Evolutionary conservation across 1,284 basidiomycete species (phyloP).

Genomic region (Malassezia japonica): DNA sequence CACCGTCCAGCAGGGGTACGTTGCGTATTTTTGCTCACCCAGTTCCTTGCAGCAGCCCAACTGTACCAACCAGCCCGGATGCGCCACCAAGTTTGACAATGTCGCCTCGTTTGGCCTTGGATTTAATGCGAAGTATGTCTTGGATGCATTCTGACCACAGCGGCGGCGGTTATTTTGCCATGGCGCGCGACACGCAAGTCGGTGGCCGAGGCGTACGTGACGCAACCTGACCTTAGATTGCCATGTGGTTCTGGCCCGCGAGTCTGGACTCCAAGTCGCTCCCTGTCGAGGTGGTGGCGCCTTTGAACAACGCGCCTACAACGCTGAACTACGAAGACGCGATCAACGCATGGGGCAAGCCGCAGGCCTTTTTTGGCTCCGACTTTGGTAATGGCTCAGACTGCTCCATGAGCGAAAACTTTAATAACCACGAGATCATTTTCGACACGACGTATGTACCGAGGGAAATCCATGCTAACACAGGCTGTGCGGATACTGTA

Average conservation of each 20-base stretch:
- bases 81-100: slow-evolving; percentile 21
- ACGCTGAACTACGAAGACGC: slow-evolving; percentile 21
- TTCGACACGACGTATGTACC: slow-evolving; percentile 23
- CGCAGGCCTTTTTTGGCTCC: slow-evolving; percentile 27
- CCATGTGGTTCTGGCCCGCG: slow-evolving; percentile 29
- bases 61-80: slow-evolving; percentile 34
- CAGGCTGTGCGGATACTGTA: slow-evolving; percentile 9
- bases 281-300: slow-evolving; percentile 19
- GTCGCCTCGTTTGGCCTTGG: slow-evolving; percentile 21
- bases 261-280: slow-evolving; percentile 10
- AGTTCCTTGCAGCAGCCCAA: slow-evolving; percentile 13
- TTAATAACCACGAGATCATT: slow-evolving; percentile 32
- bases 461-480: neutral
- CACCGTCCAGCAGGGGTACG: slow-evolving; percentile 18
- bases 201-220: slow-evolving; percentile 20
- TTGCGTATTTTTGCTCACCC: neutral
- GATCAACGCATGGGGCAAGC: slow-evolving; percentile 24
- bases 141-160: neutral
- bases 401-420: slow-evolving; percentile 25
- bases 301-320: slow-evolving; percentile 19
- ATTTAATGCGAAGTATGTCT: slow-evolving; percentile 23
- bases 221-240: slow-evolving; percentile 1
- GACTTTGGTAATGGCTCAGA: slow-evolving; percentile 11
- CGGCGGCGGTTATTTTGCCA: slow-evolving; percentile 32
- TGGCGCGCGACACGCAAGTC: slow-evolving; percentile 25